phyloP scores from a whole-genome alignment of 2,329 filamentous ascomycete species.

The Sclerotinia sclerotiorum region DNA sequence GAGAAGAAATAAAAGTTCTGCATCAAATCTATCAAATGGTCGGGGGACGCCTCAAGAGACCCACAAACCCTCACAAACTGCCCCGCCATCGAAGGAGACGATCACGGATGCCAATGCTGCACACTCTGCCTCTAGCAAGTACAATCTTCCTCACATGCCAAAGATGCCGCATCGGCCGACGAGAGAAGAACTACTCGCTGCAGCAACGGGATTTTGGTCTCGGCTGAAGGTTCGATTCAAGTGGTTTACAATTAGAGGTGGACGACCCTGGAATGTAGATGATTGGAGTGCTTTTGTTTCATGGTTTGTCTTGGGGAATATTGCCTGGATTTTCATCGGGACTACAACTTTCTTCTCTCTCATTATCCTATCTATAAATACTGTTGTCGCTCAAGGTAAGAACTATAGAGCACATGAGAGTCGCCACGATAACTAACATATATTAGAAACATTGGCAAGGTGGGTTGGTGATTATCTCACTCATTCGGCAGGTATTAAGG shows the following conservation, averaged over 20 bases:
- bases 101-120: neutral
- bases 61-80: slow-evolving; percentile 26
- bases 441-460: slow-evolving; percentile 78
- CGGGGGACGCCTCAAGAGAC: slow-evolving; percentile 31
- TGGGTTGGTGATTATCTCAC: slow-evolving; percentile 97
- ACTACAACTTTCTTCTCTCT: slow-evolving; percentile 97
- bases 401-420: slow-evolving; percentile 28
- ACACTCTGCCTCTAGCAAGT: slow-evolving; percentile 47
- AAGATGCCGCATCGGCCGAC: slow-evolving; percentile 84
- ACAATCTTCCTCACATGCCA: slow-evolving; percentile 57
- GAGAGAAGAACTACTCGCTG: slow-evolving; percentile 88
- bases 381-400: slow-evolving; percentile 87
- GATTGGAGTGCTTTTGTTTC: slow-evolving; percentile 95
- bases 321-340: slow-evolving; percentile 93
- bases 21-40: slow-evolving; percentile 33
- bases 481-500: slow-evolving; percentile 85
- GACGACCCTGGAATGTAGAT: slow-evolving; percentile 90
- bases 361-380: slow-evolving; percentile 88
- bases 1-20: slow-evolving; percentile 40
- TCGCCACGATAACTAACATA: slow-evolving; percentile 28
- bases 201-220: slow-evolving; percentile 90
- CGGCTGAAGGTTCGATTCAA: slow-evolving; percentile 90
- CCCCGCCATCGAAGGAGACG: slow-evolving; percentile 27
- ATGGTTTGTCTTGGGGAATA: slow-evolving; percentile 90
- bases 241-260: slow-evolving; percentile 94